phyloP scores from a whole-genome alignment of 192 early-diverging fungal species.

The Oehlia diaphana region DNA sequence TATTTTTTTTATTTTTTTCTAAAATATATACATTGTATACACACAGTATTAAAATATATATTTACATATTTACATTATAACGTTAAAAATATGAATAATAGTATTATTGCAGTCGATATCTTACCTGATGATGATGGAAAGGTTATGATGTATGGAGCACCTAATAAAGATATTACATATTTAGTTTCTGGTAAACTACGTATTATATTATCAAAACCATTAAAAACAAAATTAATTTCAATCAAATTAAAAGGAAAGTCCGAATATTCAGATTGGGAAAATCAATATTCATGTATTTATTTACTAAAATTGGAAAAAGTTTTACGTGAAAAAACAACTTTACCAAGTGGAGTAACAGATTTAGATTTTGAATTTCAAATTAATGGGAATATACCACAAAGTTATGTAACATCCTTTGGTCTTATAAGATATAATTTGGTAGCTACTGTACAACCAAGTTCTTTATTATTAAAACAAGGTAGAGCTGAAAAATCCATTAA shows the following conservation, averaged over 20 bases:
- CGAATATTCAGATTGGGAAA: conserved; percentile 31
- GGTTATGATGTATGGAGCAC: conserved; percentile 25
- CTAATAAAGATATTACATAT: conserved; percentile 15
- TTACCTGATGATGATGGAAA: conserved; percentile 26
- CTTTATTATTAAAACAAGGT: conserved; percentile 6
- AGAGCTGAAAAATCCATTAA: conserved; percentile 1
- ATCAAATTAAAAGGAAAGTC: conserved; percentile 29
- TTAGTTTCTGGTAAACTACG: conserved; percentile 26
- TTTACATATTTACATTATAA: neutral
- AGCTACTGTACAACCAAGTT: conserved; percentile 25
- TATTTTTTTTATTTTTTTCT: too few species aligned
- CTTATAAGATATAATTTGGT: conserved; percentile 25
- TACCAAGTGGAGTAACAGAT: conserved; percentile 24
- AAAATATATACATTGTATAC: too few species aligned
- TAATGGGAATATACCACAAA: conserved; percentile 21
- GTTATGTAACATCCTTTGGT: conserved; percentile 27
- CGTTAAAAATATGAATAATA: conserved; percentile 14
- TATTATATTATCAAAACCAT: conserved; percentile 20
- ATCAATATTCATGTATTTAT: conserved; percentile 29
- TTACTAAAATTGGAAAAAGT: conserved; percentile 13
- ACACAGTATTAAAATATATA: too few species aligned
- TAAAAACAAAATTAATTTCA: conserved; percentile 19
- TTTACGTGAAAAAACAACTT: neutral
- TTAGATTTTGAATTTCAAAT: conserved; percentile 25
- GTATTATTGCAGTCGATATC: conserved; percentile 30